phyloP scores from a whole-genome alignment of 768 basidiomycete species.

The Lentinula detonsa region DNA sequence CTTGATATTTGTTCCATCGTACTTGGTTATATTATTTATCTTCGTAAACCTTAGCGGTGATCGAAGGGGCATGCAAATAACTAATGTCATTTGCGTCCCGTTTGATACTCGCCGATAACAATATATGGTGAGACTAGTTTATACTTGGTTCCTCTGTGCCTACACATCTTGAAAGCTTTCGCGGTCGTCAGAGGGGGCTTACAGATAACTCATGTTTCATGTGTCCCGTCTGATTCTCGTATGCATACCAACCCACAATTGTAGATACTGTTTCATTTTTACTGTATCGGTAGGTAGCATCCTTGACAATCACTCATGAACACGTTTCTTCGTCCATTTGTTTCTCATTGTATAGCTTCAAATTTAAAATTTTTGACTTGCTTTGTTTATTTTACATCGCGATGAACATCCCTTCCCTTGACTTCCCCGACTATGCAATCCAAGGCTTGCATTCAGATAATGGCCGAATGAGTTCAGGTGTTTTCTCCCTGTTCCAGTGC shows the following conservation, averaged over 20 bases:
- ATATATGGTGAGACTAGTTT: too few relatives aligned
- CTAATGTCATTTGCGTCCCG: slow-evolving; percentile 12
- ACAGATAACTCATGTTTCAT: background rate
- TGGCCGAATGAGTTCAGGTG: background rate
- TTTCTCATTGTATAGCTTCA: background rate
- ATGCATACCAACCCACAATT: background rate
- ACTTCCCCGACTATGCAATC: too few relatives aligned
- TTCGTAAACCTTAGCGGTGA: too few relatives aligned
- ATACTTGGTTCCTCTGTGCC: too few relatives aligned
- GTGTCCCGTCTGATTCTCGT: slow-evolving; percentile 1
- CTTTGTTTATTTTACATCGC: background rate
- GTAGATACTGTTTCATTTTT: background rate
- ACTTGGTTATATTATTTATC: too few relatives aligned
- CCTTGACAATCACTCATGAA: background rate
- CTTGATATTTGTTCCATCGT: background rate
- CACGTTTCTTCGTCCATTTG: background rate
- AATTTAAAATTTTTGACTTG: background rate
- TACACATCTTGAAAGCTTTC: background rate
- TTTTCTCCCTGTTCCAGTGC: background rate
- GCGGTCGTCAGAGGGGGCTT: background rate
- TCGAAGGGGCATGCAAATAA: background rate
- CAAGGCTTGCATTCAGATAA: too few relatives aligned
- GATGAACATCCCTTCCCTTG: too few relatives aligned
- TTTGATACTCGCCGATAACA: slow-evolving; percentile 11
- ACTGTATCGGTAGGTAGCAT: background rate